Conservation (phyloP, 768 basidiomycete species). For the Rhodotorula babjevae region DNA sequence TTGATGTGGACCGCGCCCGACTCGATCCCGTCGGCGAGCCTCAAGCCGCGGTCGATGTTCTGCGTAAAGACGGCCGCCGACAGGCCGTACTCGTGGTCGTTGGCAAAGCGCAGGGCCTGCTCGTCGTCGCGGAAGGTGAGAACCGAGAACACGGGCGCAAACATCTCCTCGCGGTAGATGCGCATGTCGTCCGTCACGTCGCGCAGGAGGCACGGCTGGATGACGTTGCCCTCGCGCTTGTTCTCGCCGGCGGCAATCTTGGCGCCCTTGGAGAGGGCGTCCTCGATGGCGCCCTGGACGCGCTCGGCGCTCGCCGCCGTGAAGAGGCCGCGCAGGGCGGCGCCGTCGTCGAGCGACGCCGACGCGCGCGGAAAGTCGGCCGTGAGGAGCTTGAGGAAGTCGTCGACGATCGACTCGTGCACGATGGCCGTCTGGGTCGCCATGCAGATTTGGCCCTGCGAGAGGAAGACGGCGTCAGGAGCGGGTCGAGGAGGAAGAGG, state of each 20-base stretch:
- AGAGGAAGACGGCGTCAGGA: background rate
- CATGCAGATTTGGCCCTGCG: constrained; percentile 24
- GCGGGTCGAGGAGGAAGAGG: background rate
- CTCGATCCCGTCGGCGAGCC: constrained; percentile 44
- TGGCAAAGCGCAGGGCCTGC: constrained; percentile 45
- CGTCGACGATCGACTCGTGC: constrained; percentile 44
- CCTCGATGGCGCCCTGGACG: constrained; percentile 26
- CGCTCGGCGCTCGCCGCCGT: constrained; percentile 28
- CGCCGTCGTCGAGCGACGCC: constrained; percentile 1
- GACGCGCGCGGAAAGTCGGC: constrained; percentile 13
- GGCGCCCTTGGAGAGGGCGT: constrained; percentile 37
- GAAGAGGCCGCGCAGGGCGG: constrained; percentile 38
- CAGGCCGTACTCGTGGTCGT: constrained; percentile 46
- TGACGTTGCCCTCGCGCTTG: constrained; percentile 27
- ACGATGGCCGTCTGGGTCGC: constrained; percentile 33
- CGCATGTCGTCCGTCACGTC: constrained; percentile 27
- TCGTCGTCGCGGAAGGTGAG: constrained; percentile 40
- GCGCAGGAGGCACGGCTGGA: constrained; percentile 27
- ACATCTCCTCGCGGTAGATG: constrained; percentile 58
- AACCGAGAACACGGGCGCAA: constrained; percentile 84
- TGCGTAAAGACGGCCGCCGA: constrained; percentile 45
- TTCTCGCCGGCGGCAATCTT: constrained; percentile 19
- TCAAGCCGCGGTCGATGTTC: constrained; percentile 39
- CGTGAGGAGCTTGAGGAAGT: constrained; percentile 28
- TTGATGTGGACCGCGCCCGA: constrained; percentile 43